Conservation (phyloP, 2,329 filamentous ascomycete genomes). For the Phaeosphaeriaceae sp. region DNA sequence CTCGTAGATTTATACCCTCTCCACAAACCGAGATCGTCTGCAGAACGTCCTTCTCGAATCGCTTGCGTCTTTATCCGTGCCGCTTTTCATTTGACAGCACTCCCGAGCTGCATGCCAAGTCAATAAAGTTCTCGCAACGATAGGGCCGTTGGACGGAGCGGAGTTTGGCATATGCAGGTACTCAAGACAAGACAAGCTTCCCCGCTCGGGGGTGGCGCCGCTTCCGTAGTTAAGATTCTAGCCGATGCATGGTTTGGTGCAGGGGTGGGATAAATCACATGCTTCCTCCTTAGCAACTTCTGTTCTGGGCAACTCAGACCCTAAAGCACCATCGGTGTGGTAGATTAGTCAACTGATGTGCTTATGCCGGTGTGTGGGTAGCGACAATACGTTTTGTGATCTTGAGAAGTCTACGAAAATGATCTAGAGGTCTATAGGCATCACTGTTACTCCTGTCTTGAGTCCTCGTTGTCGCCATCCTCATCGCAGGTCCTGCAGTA, state of each 20-base stretch:
- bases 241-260: neutral
- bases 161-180: slow-evolving; percentile 6
- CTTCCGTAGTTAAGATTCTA: neutral
- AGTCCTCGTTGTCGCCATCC: no score
- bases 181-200: slow-evolving; percentile 3
- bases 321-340: neutral
- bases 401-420: neutral
- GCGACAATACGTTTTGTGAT: neutral
- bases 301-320: neutral
- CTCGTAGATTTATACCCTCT: neutral
- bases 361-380: neutral
- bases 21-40: neutral
- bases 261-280: neutral
- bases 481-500: no score
- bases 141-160: neutral
- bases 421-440: neutral
- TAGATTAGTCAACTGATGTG: neutral
- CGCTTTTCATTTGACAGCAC: slow-evolving; percentile 3
- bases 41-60: neutral
- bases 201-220: slow-evolving; percentile 7
- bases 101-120: neutral
- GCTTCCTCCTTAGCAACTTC: neutral
- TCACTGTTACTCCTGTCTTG: no score
- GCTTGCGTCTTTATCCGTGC: neutral
- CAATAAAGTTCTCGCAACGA: neutral